A percentile compares a stretch with the other conserved stretches of the same genome.
phyloP scores from a whole-genome alignment of 331 rosid genomes.

The Cydonia oblonga region DNA sequence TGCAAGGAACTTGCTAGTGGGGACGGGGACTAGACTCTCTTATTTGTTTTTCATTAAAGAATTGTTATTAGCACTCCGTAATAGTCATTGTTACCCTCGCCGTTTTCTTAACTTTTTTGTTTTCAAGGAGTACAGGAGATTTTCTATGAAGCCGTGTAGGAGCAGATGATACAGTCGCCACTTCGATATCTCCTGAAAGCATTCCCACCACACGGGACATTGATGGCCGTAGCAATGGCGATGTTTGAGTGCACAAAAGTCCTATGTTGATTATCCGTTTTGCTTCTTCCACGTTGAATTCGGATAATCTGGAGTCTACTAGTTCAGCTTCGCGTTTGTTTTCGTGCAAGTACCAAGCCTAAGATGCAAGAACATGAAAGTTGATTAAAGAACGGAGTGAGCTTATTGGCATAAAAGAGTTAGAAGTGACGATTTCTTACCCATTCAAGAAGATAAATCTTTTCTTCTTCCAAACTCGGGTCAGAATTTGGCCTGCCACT shows the following conservation, averaged over 20 bases:
- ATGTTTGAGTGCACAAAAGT: conserved; percentile 67
- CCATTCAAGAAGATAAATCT: conserved; percentile 74
- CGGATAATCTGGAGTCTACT: conserved; percentile 37
- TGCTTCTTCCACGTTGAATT: conserved; percentile 41
- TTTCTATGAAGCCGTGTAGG: no score
- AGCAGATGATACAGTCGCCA: conserved; percentile 30
- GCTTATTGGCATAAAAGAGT: not conserved
- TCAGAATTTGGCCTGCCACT: conserved; percentile 72
- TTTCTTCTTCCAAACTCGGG: conserved; percentile 46
- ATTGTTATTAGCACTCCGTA: no score
- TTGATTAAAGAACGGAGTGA: not conserved
- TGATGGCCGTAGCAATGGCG: conserved; percentile 48
- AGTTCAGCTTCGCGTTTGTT: conserved; percentile 23
- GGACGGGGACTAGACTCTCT: no score
- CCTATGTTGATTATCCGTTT: conserved; percentile 42
- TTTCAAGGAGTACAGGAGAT: no score
- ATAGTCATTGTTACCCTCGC: no score
- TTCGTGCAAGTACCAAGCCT: conserved; percentile 78
- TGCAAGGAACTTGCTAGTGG: no score
- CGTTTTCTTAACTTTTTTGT: no score
- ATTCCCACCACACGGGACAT: conserved; percentile 77
- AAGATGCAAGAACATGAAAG: not conserved
- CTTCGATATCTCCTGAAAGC: conserved; percentile 65
- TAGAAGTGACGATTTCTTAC: conserved; percentile 22
- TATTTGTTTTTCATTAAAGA: no score